Evolutionary conservation across 2,329 filamentous ascomycete species (phyloP), one percentile per base, ranked within the genome.

Genomic region (Aspergillus uvarum): DNA sequence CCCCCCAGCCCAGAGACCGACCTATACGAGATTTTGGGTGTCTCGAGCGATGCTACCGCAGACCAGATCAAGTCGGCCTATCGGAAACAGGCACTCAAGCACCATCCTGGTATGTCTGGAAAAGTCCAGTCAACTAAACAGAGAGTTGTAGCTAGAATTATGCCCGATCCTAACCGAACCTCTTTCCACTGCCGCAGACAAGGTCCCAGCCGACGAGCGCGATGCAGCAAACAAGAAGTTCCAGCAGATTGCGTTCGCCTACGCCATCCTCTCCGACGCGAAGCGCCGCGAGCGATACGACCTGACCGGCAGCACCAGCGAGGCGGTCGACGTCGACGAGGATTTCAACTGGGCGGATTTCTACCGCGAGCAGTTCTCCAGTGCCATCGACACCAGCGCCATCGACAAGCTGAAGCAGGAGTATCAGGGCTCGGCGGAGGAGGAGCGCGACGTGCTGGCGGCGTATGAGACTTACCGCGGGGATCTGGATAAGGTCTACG

Each of bases 311-410:
- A 95, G 89, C 58, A 98, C 93, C 0, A 87, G 90, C 11, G 93
- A 97, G 72, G 88, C 87, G 8, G 85, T 96, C 22, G 84, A 83
- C 32, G 77, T 82, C 54, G 89, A 92, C 72, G 84, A 85, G 4
- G 90, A 89, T 56, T 99, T 98, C 79, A 86, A 91, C 80, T 99
- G 95, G 95, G 82, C 85, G 56, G 88, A 90, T 51, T 99, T 92
- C 80, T 99, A 96, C 81, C 86, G 88, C 57, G 87, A 89, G 65
- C 92, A 96, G 69, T 96, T 89, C 74, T 85, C 85, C 53, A 88
- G 93, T 59, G 83, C 91, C 26, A 82, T 99, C 54, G 92, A 87
- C 19, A 79, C 83, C 3, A 87, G 91, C 61, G 85, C 86, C 4
- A 94, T 99, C 66, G 83, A 88, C 58, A 85, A 87, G 58, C 91